Evolutionary conservation across 2,329 filamentous ascomycete species (phyloP).

Genomic region (Cytospora piceae): DNA sequence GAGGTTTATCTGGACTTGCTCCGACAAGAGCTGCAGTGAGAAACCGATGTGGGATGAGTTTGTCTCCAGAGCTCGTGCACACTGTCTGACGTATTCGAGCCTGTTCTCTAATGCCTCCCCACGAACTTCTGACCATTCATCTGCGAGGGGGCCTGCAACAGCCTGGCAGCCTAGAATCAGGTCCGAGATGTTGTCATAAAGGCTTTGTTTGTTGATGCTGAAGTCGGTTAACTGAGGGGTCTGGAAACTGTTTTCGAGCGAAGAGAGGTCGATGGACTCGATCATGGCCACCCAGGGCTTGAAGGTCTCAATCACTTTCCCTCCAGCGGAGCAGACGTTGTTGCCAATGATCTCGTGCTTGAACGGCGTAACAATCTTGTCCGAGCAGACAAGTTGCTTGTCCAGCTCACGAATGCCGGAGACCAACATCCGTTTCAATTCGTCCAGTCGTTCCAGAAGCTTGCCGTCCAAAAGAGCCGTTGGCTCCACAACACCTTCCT

Average conservation of each 20-base stretch:
- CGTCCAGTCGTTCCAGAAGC: slow-evolving; percentile 81
- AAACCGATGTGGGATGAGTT: slow-evolving; percentile 87
- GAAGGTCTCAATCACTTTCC: slow-evolving; percentile 84
- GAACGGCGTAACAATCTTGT: slow-evolving; percentile 79
- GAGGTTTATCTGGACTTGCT: slow-evolving; percentile 68
- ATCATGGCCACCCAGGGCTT: slow-evolving; percentile 87
- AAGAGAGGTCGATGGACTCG: slow-evolving; percentile 87
- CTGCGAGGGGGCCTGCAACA: slow-evolving; percentile 86
- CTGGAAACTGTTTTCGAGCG: slow-evolving; percentile 76
- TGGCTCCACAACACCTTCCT: slow-evolving; percentile 73
- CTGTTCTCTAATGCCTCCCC: slow-evolving; percentile 88
- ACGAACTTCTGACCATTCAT: slow-evolving; percentile 94
- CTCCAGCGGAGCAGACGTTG: slow-evolving; percentile 76
- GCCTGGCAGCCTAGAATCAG: slow-evolving; percentile 85
- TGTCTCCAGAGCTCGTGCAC: slow-evolving; percentile 79
- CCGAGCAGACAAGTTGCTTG: slow-evolving; percentile 75
- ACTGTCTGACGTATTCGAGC: slow-evolving; percentile 76
- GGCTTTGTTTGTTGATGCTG: slow-evolving; percentile 84
- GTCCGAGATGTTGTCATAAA: slow-evolving; percentile 93
- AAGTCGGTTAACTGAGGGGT: slow-evolving; percentile 88
- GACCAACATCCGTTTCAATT: slow-evolving; percentile 83
- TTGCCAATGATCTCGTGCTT: slow-evolving; percentile 82
- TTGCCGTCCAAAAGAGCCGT: slow-evolving; percentile 74
- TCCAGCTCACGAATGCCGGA: slow-evolving; percentile 85
- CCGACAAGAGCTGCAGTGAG: slow-evolving; percentile 83